These are phyloP conservation scores for Vitis hybrid DNA, from an alignment of 177 flowering plant genomes.

Conservation along the genomic window DNA sequence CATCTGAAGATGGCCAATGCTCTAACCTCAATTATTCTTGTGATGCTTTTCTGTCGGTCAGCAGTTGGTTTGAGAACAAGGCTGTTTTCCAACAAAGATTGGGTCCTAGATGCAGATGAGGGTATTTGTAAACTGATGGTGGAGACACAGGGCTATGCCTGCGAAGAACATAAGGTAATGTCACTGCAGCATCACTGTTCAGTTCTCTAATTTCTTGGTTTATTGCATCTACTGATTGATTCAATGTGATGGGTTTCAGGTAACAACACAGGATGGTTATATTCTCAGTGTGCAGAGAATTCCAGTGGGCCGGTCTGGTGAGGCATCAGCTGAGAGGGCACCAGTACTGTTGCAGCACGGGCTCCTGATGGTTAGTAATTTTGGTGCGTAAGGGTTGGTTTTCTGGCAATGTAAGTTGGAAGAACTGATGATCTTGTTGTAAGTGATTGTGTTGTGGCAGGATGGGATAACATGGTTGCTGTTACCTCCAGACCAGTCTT, in stretches of 20 bases:
- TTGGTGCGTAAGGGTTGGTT: neutral
- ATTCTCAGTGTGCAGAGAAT: constrained; percentile 70
- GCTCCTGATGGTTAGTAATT: constrained; percentile 39
- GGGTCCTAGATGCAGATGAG: constrained; percentile 18
- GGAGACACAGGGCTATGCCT: constrained; percentile 51
- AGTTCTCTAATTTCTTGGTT: neutral
- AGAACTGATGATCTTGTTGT: neutral
- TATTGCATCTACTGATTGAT: neutral
- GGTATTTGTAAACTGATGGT: constrained; percentile 60
- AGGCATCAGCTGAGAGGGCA: constrained; percentile 17
- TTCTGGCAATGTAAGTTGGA: neutral
- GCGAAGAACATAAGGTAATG: constrained; percentile 69
- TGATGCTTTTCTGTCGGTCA: constrained; percentile 30
- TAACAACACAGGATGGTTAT: constrained; percentile 76
- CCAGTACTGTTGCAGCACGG: constrained; percentile 79
- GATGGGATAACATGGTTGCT: constrained; percentile 81
- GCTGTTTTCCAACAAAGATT: constrained; percentile 5
- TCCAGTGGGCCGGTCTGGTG: constrained; percentile 37
- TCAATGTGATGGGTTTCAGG: constrained; percentile 37
- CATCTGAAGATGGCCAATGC: constrained; percentile 20
- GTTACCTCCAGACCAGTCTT: constrained; percentile 51
- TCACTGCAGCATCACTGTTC: neutral
- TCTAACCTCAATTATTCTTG: constrained; percentile 16
- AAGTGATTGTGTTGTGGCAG: constrained; percentile 28
- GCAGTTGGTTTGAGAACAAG: constrained; percentile 33